These are phyloP conservation scores for Suillus clintonianus DNA, from an alignment of 768 basidiomycete genomes.

Conservation along the genomic window DNA sequence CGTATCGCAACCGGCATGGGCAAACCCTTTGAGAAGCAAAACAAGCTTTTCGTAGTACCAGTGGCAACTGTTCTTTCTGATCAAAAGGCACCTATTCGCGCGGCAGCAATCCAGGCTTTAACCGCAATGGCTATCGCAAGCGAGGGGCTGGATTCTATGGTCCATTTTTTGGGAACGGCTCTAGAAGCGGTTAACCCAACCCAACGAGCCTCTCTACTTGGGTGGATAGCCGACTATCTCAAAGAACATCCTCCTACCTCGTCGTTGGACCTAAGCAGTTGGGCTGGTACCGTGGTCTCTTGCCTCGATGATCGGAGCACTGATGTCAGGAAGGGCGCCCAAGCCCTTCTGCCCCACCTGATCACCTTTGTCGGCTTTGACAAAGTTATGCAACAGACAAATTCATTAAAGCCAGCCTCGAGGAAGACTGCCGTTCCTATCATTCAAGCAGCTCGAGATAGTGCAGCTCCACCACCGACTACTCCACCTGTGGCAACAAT, in stretches of 20 bases:
- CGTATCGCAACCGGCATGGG: conserved; percentile 95
- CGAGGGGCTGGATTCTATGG: conserved; percentile 82
- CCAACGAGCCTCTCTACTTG: conserved; percentile 76
- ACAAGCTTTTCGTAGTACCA: conserved; percentile 72
- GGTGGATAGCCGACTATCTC: conserved; percentile 82
- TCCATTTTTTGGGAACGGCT: conserved; percentile 72
- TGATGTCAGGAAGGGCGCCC: conserved; percentile 92
- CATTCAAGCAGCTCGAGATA: conserved; percentile 78
- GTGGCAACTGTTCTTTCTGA: conserved; percentile 87
- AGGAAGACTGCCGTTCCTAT: conserved; percentile 80
- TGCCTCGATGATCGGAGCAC: conserved; percentile 89
- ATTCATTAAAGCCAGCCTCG: conserved; percentile 89
- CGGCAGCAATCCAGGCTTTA: conserved; percentile 75
- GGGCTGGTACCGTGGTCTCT: conserved; percentile 64
- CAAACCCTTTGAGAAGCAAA: conserved; percentile 90
- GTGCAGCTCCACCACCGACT: conserved; percentile 35
- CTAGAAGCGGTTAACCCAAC: conserved; percentile 88
- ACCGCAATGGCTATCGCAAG: conserved; percentile 83
- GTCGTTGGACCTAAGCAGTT: conserved; percentile 66
- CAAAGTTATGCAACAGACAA: conserved; percentile 83
- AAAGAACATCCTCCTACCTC: conserved; percentile 59
- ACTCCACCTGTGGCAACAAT: conserved; percentile 28
- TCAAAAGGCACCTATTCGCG: conserved; percentile 85
- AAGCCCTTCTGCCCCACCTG: conserved; percentile 75
- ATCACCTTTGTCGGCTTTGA: conserved; percentile 80